Conservation (phyloP, 352 stramenopile species). For the Hyaloperonospora brassicae region DNA sequence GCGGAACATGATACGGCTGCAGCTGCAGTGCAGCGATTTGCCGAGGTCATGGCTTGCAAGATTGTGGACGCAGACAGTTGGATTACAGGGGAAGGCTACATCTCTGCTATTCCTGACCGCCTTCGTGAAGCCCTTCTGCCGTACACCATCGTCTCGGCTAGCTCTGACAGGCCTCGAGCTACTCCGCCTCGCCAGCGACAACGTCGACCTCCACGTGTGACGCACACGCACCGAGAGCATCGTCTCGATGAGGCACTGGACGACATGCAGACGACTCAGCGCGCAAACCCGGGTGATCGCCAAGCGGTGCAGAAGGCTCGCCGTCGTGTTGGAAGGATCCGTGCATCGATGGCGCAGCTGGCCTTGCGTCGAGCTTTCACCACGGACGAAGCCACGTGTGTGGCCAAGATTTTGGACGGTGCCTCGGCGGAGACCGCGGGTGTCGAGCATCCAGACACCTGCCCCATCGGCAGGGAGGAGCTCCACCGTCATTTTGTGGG, state of each 20-base stretch:
- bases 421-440: not conserved
- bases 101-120: slow-evolving; percentile 8
- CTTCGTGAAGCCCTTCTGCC: slow-evolving; percentile 1
- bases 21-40: not conserved
- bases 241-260: slow-evolving; percentile 9
- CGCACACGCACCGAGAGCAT: slow-evolving; percentile 2
- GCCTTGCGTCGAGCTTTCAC: not conserved
- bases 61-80: slow-evolving; percentile 5
- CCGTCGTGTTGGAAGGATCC: not conserved
- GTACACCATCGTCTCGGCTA: not conserved
- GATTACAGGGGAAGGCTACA: slow-evolving; percentile 11
- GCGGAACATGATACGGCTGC: not conserved
- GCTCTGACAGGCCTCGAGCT: not conserved
- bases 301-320: not conserved
- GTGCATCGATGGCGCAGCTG: not conserved
- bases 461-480: not conserved
- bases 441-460: not conserved
- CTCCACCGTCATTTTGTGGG: not conserved
- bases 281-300: not conserved
- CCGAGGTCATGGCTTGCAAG: not conserved
- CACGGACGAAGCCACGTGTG: slow-evolving; percentile 4
- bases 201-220: slow-evolving; percentile 10
- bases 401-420: not conserved
- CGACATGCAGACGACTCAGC: not conserved
- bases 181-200: not conserved